Base-by-base conservation (phyloP, 2,329 filamentous ascomycete genomes). In the Colletotrichum sojae region DNA sequence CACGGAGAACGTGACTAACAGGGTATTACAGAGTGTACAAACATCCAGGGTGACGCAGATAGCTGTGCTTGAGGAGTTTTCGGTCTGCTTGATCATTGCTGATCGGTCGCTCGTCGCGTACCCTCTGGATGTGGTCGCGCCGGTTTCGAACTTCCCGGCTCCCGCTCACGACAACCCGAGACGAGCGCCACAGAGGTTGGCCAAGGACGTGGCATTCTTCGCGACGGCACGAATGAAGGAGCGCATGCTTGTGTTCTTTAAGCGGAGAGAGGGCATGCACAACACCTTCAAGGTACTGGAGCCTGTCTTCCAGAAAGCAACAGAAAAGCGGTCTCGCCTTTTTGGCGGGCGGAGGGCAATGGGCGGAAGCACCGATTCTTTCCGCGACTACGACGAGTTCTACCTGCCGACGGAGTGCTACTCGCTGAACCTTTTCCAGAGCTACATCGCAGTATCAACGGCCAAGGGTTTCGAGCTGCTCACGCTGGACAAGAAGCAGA, bases 351-450 rank as follows among this genome's bases (percentile, higher is more conserved):
- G 90, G 18, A 83, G 83, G 68, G 81, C 83, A 13, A 88, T 88
- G 10, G 86, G 87, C 36, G 94, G 94, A 20, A 90, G 89, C 69
- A 98, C 95, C 0, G 96, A 99, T 75, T 95, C 95, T 75, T 99
- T 98, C 90, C 92, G 96, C 71, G 96, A 99, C 77, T 99, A 95
- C 78, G 96, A 99, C 82, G 96, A 98, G 74, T 99, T 99, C 81
- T 99, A 98, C 82, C 95, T 99, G 74, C 96, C 96, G 0, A 92
- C 93, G 2, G 97, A 99, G 78, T 98, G 94, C 79, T 97, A 92
- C 80, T 94, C 93, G 55, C 92, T 99, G 78, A 98, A 98, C 80
- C 89, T 99, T 60, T 99, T 98, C 88, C 94, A 98, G 78, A 94
- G 92, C 0, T 97, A 94, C 71, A 92, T 99, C 61, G 94, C 96